These are phyloP conservation scores for apple (Malus domestica) DNA, from an alignment of 306 rosid species.

Conservation along the genomic window DNA sequence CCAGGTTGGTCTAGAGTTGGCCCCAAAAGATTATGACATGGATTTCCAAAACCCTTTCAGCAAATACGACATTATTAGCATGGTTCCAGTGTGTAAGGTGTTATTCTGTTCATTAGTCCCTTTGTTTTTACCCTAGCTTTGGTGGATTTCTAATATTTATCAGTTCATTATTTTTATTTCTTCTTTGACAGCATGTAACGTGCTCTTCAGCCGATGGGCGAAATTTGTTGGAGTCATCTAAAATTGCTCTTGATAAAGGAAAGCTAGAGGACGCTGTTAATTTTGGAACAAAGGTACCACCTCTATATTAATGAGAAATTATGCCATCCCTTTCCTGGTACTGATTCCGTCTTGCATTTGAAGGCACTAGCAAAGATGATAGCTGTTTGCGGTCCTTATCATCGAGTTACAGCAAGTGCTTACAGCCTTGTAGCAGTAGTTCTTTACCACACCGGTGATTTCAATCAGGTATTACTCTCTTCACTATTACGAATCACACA, in stretches of 20 bases:
- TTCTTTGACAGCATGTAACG: slow-evolving; percentile 60
- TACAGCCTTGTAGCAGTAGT: slow-evolving; percentile 96
- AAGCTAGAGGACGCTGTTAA: slow-evolving; percentile 94
- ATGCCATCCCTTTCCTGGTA: neutral
- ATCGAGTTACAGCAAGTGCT: slow-evolving; percentile 93
- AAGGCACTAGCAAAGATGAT: slow-evolving; percentile 92
- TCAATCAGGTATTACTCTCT: slow-evolving; percentile 63
- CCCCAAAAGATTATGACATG: slow-evolving; percentile 82
- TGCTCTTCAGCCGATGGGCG: slow-evolving; percentile 91
- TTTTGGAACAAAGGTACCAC: slow-evolving; percentile 80
- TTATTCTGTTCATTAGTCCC: slow-evolving; percentile 7
- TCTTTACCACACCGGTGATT: slow-evolving; percentile 97
- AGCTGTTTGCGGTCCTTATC: slow-evolving; percentile 88
- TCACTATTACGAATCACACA: neutral
- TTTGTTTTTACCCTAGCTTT: slow-evolving; percentile 8
- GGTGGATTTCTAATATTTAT: neutral
- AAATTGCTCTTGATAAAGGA: slow-evolving; percentile 94
- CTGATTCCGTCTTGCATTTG: slow-evolving; percentile 6
- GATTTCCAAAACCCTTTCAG: slow-evolving; percentile 65
- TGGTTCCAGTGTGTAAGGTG: slow-evolving; percentile 95
- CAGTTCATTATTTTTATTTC: neutral
- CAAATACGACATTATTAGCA: slow-evolving; percentile 59
- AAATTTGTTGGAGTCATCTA: slow-evolving; percentile 81
- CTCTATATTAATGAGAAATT: neutral
- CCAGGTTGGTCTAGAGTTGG: slow-evolving; percentile 85